Conservation (phyloP, 1,284 basidiomycete genomes). For the Leccinum pseudoinsigne region DNA sequence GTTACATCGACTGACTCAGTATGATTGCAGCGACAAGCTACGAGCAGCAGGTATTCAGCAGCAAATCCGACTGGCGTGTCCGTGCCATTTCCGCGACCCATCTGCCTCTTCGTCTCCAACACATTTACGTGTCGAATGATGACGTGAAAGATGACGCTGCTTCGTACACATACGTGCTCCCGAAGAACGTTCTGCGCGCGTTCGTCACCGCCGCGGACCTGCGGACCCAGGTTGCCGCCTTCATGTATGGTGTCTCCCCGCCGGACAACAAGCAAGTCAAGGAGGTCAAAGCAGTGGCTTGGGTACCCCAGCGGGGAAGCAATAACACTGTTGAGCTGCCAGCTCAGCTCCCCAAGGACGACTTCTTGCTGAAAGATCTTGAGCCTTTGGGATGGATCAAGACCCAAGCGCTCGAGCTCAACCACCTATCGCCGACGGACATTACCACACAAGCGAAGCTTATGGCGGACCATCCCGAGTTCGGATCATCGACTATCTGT, state of each 20-base stretch:
- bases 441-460: constrained; percentile 96
- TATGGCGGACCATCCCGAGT: constrained; percentile 95
- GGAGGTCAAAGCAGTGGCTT: constrained; percentile 96
- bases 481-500: constrained; percentile 93
- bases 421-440: constrained; percentile 91
- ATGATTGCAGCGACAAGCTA: constrained; percentile 80
- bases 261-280: constrained; percentile 98
- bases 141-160: constrained; percentile 98
- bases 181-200: constrained; percentile 95
- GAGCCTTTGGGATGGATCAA: constrained; percentile 99
- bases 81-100: constrained; percentile 96
- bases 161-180: constrained; percentile 93
- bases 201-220: constrained; percentile 95
- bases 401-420: constrained; percentile 91
- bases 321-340: constrained; percentile 94
- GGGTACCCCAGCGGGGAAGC: constrained; percentile 95
- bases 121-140: constrained; percentile 99
- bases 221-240: constrained; percentile 94
- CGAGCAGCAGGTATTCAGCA: constrained; percentile 96
- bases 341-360: constrained; percentile 84
- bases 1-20: constrained; percentile 11
- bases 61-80: constrained; percentile 99
- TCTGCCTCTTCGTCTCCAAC: constrained; percentile 93
- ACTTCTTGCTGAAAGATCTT: constrained; percentile 92
- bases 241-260: constrained; percentile 91